These are phyloP conservation scores for Trichoderma oligosporum DNA, from an alignment of 2,329 filamentous ascomycete species.

Conservation along the genomic window DNA sequence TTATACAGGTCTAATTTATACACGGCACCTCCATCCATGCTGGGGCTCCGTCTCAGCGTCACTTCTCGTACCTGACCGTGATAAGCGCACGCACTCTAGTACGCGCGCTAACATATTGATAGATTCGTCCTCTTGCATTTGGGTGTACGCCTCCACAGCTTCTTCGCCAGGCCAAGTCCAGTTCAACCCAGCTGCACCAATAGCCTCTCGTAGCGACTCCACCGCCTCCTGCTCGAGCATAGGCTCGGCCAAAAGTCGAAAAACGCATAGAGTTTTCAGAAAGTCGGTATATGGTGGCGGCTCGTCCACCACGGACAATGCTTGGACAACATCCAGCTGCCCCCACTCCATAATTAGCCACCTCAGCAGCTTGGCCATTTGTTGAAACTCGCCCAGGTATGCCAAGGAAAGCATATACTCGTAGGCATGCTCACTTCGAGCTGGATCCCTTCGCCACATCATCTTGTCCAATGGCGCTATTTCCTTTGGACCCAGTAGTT, in stretches of 20 bases:
- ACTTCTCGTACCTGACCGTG: not conserved
- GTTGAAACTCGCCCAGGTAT: conserved; percentile 54
- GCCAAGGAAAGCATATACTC: conserved; percentile 62
- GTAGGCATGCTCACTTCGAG: conserved; percentile 43
- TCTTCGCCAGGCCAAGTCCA: conserved; percentile 40
- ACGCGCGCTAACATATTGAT: conserved; percentile 27
- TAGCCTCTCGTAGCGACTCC: conserved; percentile 28
- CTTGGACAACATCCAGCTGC: conserved; percentile 32
- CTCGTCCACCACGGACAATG: conserved; percentile 36
- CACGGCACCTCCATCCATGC: not conserved
- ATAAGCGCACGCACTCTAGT: conserved; percentile 24
- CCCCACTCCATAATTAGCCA: conserved; percentile 56
- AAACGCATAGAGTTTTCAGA: conserved; percentile 42
- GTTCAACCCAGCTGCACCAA: conserved; percentile 26
- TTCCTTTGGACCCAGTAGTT: conserved; percentile 22
- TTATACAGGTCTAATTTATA: not conserved
- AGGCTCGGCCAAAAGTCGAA: conserved; percentile 46
- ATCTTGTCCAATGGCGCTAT: conserved; percentile 34
- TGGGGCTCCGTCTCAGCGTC: not conserved
- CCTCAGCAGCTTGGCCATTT: conserved; percentile 52
- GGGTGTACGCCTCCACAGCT: conserved; percentile 35
- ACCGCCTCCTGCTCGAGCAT: conserved; percentile 36
- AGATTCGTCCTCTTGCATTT: conserved; percentile 27
- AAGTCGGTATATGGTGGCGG: conserved; percentile 34
- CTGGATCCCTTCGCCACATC: conserved; percentile 33